Evolutionary conservation across 78 protist genomes (phyloP).

Genomic region (Isochrysis galbana): DNA sequence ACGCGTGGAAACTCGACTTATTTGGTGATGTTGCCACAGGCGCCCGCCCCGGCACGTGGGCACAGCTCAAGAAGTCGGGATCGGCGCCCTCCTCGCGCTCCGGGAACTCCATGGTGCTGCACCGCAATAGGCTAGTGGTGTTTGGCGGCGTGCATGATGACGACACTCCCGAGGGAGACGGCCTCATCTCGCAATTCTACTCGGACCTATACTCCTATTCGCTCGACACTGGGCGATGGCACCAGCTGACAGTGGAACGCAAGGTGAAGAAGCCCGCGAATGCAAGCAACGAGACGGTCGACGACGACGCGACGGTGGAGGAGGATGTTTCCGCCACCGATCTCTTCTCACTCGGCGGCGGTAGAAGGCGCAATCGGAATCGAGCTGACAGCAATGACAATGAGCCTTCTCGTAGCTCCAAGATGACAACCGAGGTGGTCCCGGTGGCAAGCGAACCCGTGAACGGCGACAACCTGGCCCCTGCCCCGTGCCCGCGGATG

Average conservation of each 20-base stretch:
- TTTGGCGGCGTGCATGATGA: conserved; percentile 28
- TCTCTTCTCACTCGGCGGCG: neutral
- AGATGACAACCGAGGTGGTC: neutral
- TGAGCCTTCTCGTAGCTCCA: neutral
- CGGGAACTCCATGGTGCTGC: neutral
- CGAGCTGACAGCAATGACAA: neutral
- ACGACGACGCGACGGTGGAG: neutral
- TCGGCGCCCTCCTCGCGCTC: conserved; percentile 22
- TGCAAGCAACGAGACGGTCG: neutral
- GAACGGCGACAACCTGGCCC: neutral
- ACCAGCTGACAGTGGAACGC: neutral
- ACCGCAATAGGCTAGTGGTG: neutral
- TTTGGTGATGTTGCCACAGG: too few relatives aligned
- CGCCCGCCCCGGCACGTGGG: neutral
- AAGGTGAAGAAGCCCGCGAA: neutral
- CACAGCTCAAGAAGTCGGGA: neutral
- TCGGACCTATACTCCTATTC: neutral
- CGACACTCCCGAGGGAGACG: neutral
- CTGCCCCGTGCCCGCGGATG: conserved; percentile 9
- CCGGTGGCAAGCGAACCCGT: neutral
- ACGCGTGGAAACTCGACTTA: neutral
- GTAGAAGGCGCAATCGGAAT: neutral
- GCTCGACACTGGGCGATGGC: neutral
- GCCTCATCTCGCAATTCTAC: neutral
- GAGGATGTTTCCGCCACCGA: neutral